A percentile compares a stretch with the other conserved stretches of the same genome.
These are phyloP conservation scores for Prosopis cineraria DNA, from an alignment of 306 rosid genomes.

Conservation along the genomic window DNA sequence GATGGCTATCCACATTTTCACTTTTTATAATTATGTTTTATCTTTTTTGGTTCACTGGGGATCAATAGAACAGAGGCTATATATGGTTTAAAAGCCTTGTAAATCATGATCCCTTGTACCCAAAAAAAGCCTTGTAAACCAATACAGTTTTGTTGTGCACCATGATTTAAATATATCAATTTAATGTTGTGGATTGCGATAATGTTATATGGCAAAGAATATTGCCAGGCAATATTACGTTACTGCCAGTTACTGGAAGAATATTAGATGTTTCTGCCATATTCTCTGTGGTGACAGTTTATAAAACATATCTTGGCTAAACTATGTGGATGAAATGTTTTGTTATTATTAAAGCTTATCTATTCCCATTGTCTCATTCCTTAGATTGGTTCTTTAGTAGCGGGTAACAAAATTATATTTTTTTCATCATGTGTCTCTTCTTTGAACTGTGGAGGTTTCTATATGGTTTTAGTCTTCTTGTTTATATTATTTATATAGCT, in stretches of 20 bases:
- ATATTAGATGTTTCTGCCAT: constrained; percentile 17
- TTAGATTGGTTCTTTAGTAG: neutral
- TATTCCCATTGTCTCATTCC: constrained; percentile 5
- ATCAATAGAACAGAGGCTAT: neutral
- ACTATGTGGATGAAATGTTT: constrained; percentile 3
- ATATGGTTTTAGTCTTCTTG: neutral
- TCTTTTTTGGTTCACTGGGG: neutral
- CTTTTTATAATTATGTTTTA: neutral
- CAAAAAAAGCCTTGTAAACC: neutral
- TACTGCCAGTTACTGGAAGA: constrained; percentile 9
- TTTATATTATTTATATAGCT: constrained; percentile 3
- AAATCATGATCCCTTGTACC: too few relatives aligned
- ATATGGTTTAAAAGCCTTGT: neutral
- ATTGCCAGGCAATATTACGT: neutral
- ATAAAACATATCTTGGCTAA: constrained; percentile 18
- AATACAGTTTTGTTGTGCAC: neutral
- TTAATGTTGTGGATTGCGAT: constrained; percentile 2
- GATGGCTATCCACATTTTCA: neutral
- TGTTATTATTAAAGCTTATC: neutral
- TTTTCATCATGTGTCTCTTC: neutral
- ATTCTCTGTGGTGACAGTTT: constrained; percentile 16
- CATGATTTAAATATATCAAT: neutral
- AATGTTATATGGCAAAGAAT: constrained; percentile 2
- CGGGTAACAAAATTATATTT: constrained; percentile 1
- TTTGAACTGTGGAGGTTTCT: neutral